Conservation (phyloP, 306 rosid species). For the Medicago arabica region DNA sequence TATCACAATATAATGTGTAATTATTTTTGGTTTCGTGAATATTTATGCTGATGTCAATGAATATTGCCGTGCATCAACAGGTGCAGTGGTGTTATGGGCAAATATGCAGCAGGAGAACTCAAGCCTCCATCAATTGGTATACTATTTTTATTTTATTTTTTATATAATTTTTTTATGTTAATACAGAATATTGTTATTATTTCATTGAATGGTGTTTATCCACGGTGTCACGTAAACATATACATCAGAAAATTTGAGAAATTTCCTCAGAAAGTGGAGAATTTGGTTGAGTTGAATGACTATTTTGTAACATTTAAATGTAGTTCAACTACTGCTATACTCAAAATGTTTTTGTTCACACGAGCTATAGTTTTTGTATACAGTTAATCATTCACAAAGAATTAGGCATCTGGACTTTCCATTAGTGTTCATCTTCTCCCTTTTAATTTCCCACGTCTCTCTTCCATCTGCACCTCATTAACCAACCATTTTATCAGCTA, state of each 20-base stretch:
- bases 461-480: neutral
- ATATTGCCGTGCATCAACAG: conserved; percentile 54
- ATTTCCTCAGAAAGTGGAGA: conserved; percentile 2
- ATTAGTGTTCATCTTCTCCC: neutral
- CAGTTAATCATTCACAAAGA: neutral
- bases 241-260: neutral
- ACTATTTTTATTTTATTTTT: conserved; percentile 14
- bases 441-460: neutral
- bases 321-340: neutral
- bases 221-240: neutral
- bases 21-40: neutral
- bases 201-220: neutral
- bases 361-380: neutral
- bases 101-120: conserved; percentile 98
- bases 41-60: conserved; percentile 11
- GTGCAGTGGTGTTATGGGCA: conserved; percentile 99
- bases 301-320: neutral
- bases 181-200: conserved; percentile 9
- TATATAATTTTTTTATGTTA: neutral
- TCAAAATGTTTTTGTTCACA: neutral
- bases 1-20: conserved; percentile 24
- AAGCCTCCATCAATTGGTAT: conserved; percentile 85
- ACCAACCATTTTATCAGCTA: neutral
- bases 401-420: neutral
- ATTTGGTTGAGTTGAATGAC: neutral